phyloP scores from a whole-genome alignment of 495 filamentous ascomycete species.

The Trichocladium antarcticum region DNA sequence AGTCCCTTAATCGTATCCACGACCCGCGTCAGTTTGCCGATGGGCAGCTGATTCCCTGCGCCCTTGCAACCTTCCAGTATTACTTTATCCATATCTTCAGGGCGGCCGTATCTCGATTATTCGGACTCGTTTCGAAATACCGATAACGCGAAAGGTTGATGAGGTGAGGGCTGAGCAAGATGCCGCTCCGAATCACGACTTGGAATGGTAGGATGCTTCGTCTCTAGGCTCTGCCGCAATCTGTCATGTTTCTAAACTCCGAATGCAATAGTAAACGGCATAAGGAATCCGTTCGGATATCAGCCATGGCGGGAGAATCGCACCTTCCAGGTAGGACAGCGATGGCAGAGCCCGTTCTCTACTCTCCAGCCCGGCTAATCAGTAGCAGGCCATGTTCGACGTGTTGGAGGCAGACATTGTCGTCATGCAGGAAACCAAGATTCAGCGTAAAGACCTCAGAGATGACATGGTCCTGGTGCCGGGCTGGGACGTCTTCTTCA shows the following conservation, averaged over 20 bases:
- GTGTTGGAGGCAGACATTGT: conserved; percentile 88
- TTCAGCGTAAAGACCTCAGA: conserved; percentile 81
- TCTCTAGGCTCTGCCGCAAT: neutral
- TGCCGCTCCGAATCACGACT: conserved; percentile 75
- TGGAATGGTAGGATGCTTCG: conserved; percentile 61
- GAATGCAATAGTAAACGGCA: conserved; percentile 71
- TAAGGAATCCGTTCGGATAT: conserved; percentile 92
- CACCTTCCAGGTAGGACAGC: conserved; percentile 57
- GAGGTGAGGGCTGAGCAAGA: conserved; percentile 19
- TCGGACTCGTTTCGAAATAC: too few species aligned
- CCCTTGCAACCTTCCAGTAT: too few species aligned
- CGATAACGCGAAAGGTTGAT: neutral
- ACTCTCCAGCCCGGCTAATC: neutral
- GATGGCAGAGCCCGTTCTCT: neutral
- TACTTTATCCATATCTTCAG: too few species aligned
- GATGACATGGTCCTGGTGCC: conserved; percentile 95
- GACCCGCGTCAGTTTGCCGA: too few species aligned
- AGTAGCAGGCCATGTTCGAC: conserved; percentile 73
- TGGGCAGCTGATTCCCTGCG: too few species aligned
- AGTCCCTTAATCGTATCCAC: too few species aligned
- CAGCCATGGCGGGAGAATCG: conserved; percentile 85
- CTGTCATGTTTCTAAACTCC: neutral
- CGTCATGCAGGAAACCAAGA: conserved; percentile 92
- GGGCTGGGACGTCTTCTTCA: conserved; percentile 96
- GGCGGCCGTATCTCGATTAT: too few species aligned